Conservation (phyloP, 495 filamentous ascomycete genomes). For the Hypoxylon perforatum region DNA sequence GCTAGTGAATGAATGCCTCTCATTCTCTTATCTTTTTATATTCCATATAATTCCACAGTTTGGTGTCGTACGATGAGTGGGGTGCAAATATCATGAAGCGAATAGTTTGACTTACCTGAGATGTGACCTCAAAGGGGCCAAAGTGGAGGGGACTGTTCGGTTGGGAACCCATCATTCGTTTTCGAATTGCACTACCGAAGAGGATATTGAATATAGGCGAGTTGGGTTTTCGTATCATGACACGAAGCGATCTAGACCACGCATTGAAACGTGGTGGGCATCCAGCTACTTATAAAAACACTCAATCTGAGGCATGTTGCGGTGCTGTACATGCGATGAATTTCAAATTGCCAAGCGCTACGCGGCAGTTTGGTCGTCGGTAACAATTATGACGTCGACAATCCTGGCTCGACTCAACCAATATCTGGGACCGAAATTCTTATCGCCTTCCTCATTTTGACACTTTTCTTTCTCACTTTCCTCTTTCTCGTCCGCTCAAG, state of each 20-base stretch:
- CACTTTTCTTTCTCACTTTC: conserved; percentile 7
- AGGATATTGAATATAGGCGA: conserved; percentile 20
- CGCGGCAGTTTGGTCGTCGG: conserved; percentile 1
- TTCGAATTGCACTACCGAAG: neutral
- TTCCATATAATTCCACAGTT: too few relatives aligned
- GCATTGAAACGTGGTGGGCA: conserved; percentile 1
- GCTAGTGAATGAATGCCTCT: neutral
- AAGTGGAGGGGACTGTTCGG: conserved; percentile 63
- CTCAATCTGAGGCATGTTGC: neutral
- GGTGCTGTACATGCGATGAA: conserved; percentile 1
- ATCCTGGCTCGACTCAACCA: neutral
- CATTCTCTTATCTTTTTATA: neutral
- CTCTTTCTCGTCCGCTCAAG: conserved; percentile 3
- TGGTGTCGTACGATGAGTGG: neutral
- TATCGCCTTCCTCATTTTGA: conserved; percentile 28
- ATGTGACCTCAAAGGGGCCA: conserved; percentile 72
- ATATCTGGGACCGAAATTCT: conserved; percentile 1
- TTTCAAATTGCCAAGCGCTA: conserved; percentile 17
- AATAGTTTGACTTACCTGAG: conserved; percentile 57
- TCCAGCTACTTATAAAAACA: neutral
- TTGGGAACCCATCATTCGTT: conserved; percentile 30
- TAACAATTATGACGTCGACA: conserved; percentile 31
- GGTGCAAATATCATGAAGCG: neutral
- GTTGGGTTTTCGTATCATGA: conserved; percentile 19
- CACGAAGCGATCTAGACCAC: conserved; percentile 2